phyloP scores from a whole-genome alignment of 768 basidiomycete genomes.

The Mycena chlorophos region DNA sequence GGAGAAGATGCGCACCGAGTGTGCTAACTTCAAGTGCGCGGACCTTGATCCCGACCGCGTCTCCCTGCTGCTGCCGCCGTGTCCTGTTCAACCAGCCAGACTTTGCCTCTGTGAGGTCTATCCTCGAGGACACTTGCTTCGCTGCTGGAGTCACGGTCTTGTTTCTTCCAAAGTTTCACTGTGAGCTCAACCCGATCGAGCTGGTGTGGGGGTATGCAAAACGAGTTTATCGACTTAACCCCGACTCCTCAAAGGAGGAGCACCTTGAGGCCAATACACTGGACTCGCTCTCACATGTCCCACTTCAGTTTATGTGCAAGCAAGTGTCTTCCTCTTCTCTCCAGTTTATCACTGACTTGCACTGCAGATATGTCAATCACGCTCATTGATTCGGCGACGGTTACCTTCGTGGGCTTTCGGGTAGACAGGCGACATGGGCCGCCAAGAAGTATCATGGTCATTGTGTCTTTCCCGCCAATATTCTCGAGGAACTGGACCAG shows the following conservation, averaged over 20 bases:
- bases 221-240: conserved; percentile 19
- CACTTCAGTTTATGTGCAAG: conserved; percentile 8
- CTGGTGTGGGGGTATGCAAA: conserved; percentile 29
- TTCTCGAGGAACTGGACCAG: not conserved
- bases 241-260: conserved; percentile 19
- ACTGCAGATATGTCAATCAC: not conserved
- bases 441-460: not conserved
- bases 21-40: conserved; percentile 29
- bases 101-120: conserved; percentile 15
- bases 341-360: not conserved
- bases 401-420: not conserved
- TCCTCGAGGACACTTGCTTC: conserved; percentile 1
- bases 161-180: conserved; percentile 12
- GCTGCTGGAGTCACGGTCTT: not conserved
- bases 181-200: conserved; percentile 30
- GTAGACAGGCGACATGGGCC: not conserved
- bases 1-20: conserved; percentile 14
- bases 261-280: conserved; percentile 29
- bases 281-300: conserved; percentile 23
- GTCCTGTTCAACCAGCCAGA: conserved; percentile 28
- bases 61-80: conserved; percentile 28
- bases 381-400: not conserved
- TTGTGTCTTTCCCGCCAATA: not conserved
- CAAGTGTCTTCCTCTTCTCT: not conserved
- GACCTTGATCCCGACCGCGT: not conserved